phyloP scores from a whole-genome alignment of 139 green algal species.

The Diplosphaera chodatii region DNA sequence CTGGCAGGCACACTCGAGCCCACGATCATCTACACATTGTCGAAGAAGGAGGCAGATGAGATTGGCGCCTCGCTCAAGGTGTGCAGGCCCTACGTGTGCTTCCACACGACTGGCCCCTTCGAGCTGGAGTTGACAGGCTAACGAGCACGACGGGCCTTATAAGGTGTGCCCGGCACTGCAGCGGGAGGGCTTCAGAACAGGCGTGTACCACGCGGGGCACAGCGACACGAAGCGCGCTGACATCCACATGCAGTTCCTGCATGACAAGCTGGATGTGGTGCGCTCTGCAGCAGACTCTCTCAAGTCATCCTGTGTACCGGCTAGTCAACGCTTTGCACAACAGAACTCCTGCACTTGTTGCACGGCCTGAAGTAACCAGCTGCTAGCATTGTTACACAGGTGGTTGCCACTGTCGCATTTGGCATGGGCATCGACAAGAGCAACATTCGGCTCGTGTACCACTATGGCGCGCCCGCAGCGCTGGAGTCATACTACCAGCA shows the following conservation, averaged over 20 bases:
- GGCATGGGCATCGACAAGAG: constrained; percentile 34
- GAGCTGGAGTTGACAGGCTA: too few species aligned
- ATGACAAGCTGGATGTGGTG: constrained; percentile 28
- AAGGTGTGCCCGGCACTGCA: too few species aligned
- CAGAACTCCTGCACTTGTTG: too few species aligned
- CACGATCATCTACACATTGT: constrained; percentile 54
- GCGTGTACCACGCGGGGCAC: constrained; percentile 42
- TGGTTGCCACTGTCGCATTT: constrained; percentile 32
- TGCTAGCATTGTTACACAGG: too few species aligned
- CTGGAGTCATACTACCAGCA: constrained; percentile 51
- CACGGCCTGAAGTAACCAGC: too few species aligned
- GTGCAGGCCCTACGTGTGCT: too few species aligned
- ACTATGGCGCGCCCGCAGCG: constrained; percentile 25
- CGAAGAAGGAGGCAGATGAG: constrained; percentile 18
- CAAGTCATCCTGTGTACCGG: too few species aligned
- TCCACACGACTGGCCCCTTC: too few species aligned
- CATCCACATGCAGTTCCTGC: constrained; percentile 45
- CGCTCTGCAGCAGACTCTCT: too few species aligned
- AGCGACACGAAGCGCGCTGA: constrained; percentile 10
- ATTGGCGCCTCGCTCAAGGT: constrained; percentile 15
- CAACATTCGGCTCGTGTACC: constrained; percentile 20
- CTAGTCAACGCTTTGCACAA: too few species aligned
- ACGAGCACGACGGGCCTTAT: too few species aligned
- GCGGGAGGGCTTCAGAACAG: constrained; percentile 8
- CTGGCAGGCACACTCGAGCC: constrained; percentile 4